Evolutionary conservation across 805 yeast species (phyloP), one percentile per base, ranked within the genome.

Genomic region (Brettanomyces nanus): DNA sequence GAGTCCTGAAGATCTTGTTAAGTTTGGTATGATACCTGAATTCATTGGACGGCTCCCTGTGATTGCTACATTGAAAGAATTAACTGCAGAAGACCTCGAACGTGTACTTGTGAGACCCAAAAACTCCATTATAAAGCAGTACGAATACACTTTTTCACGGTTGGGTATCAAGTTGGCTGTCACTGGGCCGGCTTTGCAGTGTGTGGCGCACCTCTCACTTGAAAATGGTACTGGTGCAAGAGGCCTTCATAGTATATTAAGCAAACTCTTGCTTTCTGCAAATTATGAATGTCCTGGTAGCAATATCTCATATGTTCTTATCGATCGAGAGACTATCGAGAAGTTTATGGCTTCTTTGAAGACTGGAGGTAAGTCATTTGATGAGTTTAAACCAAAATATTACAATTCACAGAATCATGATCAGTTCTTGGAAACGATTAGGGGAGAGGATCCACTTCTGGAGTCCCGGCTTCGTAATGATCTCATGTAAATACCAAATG

Each of bases 261-360:
- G 74, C 41, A 63, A 71, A 38, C 41, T 74, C 14, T 49, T 75
- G 18, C 52, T 74, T 14, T 62, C 65, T 32, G 74, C 73, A 4
- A 75, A 75, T 48, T 75, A 68, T 50, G 80, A 75, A 34, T 71
- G 77, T 46, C 80, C 80, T 0, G 77, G 69, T n/a, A 69, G 77
- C 19, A 72, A 75, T 0, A 62, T 71, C 6, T 54, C 68, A 17
- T 73, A 63, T 49, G 79, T 74, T 1, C 51, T 75, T 7, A 58
- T 75, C 13, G 69, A 69, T 40, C 59, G 59, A 30, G 61, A 61
- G 4, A 68, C 73, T 0, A 72, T 73, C 4, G 54, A 60, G 3
- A 53, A 67, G 1, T 51, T 68, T 17, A 47, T 54, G 25, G 14
- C 36, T 6, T 25, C 25, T 21, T 17, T 15, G 6, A 45, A 57